Evolutionary conservation across 225 moss, liverwort and hornwort genomes (phyloP).

Genomic region (Sphagnum tenellum): DNA sequence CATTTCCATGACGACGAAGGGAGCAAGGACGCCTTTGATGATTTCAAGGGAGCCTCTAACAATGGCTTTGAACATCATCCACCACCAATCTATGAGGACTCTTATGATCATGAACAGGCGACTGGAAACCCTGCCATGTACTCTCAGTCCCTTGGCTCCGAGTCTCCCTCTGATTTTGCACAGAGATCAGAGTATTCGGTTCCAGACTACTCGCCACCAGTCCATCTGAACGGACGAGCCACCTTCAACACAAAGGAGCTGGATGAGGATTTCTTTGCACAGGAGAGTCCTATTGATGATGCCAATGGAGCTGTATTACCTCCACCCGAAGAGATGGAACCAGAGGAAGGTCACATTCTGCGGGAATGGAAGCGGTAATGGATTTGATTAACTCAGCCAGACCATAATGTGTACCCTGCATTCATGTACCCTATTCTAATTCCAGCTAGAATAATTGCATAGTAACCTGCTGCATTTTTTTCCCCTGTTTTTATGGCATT

Average conservation of each 20-base stretch:
- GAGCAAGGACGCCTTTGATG: constrained; percentile 58
- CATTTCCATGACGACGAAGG: constrained; percentile 50
- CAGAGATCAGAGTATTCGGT: constrained; percentile 38
- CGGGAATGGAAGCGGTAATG: constrained; percentile 87
- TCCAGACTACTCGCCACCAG: constrained; percentile 23
- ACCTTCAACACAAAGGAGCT: constrained; percentile 37
- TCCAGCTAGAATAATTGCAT: too few species aligned
- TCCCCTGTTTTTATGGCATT: neutral
- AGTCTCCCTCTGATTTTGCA: constrained; percentile 58
- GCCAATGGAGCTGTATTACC: constrained; percentile 62
- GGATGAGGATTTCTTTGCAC: constrained; percentile 67
- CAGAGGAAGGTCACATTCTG: constrained; percentile 71
- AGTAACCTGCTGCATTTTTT: too few species aligned
- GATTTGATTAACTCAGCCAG: too few species aligned
- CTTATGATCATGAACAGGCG: constrained; percentile 29
- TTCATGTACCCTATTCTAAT: too few species aligned
- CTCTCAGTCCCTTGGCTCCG: constrained; percentile 49
- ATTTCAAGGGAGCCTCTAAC: constrained; percentile 55
- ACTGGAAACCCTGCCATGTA: constrained; percentile 38
- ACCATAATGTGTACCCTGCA: too few species aligned
- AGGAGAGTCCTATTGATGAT: constrained; percentile 21
- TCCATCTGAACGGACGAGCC: constrained; percentile 31
- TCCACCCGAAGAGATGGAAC: constrained; percentile 72
- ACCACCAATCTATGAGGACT: constrained; percentile 44
- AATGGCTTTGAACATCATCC: constrained; percentile 55